Evolutionary conservation across 352 stramenopile species (phyloP).

Genomic region (Phytophthora pseudosyringae): DNA sequence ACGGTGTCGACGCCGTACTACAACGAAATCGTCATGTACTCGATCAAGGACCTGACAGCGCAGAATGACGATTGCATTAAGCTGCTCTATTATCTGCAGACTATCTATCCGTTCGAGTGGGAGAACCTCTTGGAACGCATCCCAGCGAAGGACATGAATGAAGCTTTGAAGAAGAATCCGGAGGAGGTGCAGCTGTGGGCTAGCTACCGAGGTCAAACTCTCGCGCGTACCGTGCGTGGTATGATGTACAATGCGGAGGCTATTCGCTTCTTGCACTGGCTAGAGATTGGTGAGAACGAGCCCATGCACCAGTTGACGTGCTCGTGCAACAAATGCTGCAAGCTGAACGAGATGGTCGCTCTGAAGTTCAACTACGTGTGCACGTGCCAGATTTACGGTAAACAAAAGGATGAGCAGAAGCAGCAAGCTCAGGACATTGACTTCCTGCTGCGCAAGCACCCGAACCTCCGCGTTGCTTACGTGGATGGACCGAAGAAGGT

Average conservation of each 20-base stretch:
- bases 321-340: constrained; percentile 84
- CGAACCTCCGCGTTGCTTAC: constrained; percentile 72
- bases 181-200: constrained; percentile 85
- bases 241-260: constrained; percentile 91
- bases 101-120: constrained; percentile 88
- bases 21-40: constrained; percentile 90
- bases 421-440: constrained; percentile 84
- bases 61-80: constrained; percentile 94
- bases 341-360: constrained; percentile 79
- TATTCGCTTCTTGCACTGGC: constrained; percentile 84
- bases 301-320: constrained; percentile 77
- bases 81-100: constrained; percentile 95
- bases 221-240: constrained; percentile 76
- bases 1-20: constrained; percentile 86
- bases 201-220: constrained; percentile 80
- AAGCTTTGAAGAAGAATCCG: constrained; percentile 81
- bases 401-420: constrained; percentile 83
- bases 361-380: constrained; percentile 91
- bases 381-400: constrained; percentile 87
- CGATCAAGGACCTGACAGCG: constrained; percentile 84
- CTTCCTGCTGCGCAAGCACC: constrained; percentile 79
- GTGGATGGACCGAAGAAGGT: constrained; percentile 87
- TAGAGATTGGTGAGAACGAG: constrained; percentile 89
- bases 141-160: constrained; percentile 77
- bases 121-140: constrained; percentile 82